Conservation (phyloP, 2,329 filamentous ascomycete genomes). For the Colletotrichum spinosum region DNA sequence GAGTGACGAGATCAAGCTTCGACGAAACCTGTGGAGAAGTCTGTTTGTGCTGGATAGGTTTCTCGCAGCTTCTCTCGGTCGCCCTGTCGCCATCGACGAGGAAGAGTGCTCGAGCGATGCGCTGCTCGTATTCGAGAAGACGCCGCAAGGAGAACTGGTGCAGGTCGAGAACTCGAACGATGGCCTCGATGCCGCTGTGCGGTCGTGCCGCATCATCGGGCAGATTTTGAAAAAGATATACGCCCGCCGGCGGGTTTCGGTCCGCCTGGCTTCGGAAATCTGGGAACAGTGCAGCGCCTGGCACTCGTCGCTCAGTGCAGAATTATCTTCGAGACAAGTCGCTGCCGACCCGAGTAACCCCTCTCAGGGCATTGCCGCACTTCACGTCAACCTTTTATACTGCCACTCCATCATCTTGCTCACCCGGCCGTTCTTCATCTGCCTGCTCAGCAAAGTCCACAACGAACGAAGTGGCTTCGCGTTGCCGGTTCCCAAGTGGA, state of each 20-base stretch:
- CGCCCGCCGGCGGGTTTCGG: constrained; percentile 68
- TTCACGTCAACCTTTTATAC: constrained; percentile 72
- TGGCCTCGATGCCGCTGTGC: constrained; percentile 66
- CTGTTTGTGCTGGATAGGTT: constrained; percentile 74
- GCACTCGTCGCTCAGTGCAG: constrained; percentile 59
- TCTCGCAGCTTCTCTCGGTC: constrained; percentile 70
- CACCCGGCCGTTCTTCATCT: constrained; percentile 73
- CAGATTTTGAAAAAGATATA: constrained; percentile 70
- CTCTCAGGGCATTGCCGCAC: constrained; percentile 67
- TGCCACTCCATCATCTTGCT: constrained; percentile 73
- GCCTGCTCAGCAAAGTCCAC: constrained; percentile 60
- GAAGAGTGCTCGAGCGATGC: constrained; percentile 69
- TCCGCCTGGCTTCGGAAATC: constrained; percentile 67
- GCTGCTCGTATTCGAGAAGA: constrained; percentile 43
- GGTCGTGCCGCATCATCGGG: constrained; percentile 68
- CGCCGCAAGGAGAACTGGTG: constrained; percentile 25
- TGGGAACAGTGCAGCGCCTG: constrained; percentile 64
- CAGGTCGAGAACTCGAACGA: constrained; percentile 27
- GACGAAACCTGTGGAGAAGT: constrained; percentile 72
- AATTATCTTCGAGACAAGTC: constrained; percentile 64
- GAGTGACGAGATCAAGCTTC: constrained; percentile 56
- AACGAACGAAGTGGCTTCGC: constrained; percentile 45
- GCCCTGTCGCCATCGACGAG: constrained; percentile 71
- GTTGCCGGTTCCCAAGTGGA: constrained; percentile 36
- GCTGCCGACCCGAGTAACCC: constrained; percentile 52